Evolutionary conservation across 2,329 filamentous ascomycete species (phyloP).

Genomic region (Emergomyces pasteurianus): DNA sequence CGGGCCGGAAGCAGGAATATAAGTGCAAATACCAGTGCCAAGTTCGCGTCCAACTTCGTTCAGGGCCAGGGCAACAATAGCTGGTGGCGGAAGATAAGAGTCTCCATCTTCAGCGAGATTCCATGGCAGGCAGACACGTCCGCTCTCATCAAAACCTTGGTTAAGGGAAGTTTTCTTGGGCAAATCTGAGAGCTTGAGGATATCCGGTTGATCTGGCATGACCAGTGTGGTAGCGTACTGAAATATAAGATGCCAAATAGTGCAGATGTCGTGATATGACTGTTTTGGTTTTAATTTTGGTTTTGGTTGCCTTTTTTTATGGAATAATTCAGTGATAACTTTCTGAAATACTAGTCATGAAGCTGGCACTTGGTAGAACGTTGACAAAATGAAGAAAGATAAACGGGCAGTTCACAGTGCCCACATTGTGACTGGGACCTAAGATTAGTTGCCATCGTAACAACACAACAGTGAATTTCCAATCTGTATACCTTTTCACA

Average conservation of each 20-base stretch:
- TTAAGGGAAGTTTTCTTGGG: not conserved
- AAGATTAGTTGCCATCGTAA: not conserved
- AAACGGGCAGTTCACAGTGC: not conserved
- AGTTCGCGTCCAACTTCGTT: slow-evolving; percentile 4
- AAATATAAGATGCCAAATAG: not conserved
- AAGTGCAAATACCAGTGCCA: not conserved
- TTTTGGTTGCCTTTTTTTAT: no score
- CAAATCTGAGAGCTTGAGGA: not conserved
- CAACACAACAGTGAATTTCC: not conserved
- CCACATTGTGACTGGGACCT: not conserved
- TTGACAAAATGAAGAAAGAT: not conserved
- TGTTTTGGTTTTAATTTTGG: no score
- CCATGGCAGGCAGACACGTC: not conserved
- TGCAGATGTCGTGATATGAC: not conserved
- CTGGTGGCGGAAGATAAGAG: not conserved
- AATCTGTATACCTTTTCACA: not conserved
- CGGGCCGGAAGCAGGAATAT: not conserved
- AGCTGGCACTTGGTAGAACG: not conserved
- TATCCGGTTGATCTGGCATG: not conserved
- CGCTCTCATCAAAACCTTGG: not conserved
- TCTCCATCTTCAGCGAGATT: not conserved
- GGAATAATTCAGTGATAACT: not conserved
- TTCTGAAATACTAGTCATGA: not conserved
- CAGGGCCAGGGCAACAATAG: slow-evolving; percentile 1
- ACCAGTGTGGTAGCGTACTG: not conserved